A percentile compares a stretch with the other conserved stretches of the same genome.
Evolutionary conservation across 208 protist genomes (phyloP).

Genomic region (Porcisia hertigi): DNA sequence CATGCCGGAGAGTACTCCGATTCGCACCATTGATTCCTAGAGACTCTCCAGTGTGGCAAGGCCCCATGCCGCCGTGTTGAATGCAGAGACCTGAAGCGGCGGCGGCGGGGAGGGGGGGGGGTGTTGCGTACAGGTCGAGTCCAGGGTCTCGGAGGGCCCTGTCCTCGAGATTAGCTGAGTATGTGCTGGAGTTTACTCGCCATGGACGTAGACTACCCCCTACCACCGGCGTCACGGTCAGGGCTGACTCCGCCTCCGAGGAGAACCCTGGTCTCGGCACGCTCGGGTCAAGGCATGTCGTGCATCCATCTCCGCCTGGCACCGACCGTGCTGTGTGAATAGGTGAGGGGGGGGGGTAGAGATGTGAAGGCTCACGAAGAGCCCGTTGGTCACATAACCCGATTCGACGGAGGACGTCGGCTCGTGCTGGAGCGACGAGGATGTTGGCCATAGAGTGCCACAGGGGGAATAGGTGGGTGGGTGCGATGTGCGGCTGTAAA

Average conservation of each 20-base stretch:
- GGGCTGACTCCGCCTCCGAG: neutral
- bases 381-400: no score
- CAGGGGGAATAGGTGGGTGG: no score
- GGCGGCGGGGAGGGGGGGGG: no score
- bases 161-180: neutral
- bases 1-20: neutral
- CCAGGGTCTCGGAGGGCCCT: neutral
- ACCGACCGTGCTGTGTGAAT: neutral
- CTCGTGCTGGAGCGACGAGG: no score
- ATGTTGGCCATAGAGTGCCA: no score
- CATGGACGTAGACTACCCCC: neutral
- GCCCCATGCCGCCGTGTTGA: neutral
- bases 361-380: neutral
- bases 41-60: neutral
- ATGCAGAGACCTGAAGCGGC: neutral
- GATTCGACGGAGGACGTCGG: neutral
- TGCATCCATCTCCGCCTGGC: neutral
- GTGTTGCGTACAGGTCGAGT: neutral
- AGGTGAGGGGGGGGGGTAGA: neutral
- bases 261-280: neutral
- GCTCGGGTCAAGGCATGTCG: neutral
- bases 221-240: neutral
- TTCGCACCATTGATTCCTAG: neutral
- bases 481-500: no score
- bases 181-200: neutral